Conservation (phyloP, 2,329 filamentous ascomycete genomes). For the Aureobasidium pullulans region DNA sequence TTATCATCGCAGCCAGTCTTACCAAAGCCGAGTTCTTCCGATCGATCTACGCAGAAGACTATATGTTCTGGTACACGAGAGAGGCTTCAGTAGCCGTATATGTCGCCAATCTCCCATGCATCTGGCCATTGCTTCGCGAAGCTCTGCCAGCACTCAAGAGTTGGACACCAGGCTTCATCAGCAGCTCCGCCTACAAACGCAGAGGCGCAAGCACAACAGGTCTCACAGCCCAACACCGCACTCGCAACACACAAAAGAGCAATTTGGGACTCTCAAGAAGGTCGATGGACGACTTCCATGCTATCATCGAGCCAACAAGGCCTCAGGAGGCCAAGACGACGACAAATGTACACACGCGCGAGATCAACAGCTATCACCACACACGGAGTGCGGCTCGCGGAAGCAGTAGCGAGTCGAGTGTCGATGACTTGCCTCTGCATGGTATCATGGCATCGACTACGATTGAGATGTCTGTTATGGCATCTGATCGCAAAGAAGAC, state of each 20-base stretch:
- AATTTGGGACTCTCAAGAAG: background rate
- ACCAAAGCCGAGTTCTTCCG: constrained; percentile 44
- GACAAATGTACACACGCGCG: background rate
- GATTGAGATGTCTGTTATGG: constrained; percentile 16
- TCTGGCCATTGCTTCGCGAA: constrained; percentile 46
- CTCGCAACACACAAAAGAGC: constrained; percentile 1
- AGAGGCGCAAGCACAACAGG: background rate
- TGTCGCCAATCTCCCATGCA: constrained; percentile 47
- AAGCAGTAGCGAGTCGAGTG: constrained; percentile 3
- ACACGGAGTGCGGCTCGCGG: background rate
- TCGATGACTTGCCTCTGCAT: constrained; percentile 8
- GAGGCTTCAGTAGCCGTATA: constrained; percentile 48
- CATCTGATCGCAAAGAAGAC: background rate
- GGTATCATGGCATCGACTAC: constrained; percentile 15
- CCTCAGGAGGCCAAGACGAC: background rate
- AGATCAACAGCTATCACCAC: background rate
- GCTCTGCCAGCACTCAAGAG: constrained; percentile 13
- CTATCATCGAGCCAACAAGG: background rate
- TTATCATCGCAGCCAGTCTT: constrained; percentile 39
- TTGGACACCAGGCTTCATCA: constrained; percentile 12
- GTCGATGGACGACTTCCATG: constrained; percentile 7
- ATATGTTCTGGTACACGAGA: constrained; percentile 38
- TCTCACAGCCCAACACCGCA: background rate
- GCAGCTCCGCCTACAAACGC: constrained; percentile 1
- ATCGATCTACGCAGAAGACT: constrained; percentile 31